Evolutionary conservation across 139 green algal species (phyloP), one percentile per base, ranked within the genome.

Genomic region (Penium margaritaceum): DNA sequence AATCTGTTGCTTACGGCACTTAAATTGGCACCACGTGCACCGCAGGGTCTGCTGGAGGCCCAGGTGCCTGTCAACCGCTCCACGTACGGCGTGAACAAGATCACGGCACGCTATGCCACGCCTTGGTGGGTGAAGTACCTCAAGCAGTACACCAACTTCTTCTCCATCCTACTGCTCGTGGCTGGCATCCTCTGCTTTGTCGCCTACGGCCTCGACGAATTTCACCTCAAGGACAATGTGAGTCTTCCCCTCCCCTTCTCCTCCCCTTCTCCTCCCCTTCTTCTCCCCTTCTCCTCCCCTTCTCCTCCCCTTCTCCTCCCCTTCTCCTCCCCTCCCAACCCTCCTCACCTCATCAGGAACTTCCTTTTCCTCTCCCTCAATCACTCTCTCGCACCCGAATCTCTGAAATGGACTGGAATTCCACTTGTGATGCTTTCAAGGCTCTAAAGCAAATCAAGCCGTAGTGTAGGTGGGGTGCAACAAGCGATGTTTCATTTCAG

Each of bases 111-210:
- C 1, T 57, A 73, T 15, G 39, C 75, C 24, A 88, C 69, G 55
- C 80, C 85, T 7, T 83, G 55, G 83, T 89, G 78, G 75, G 72
- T 89, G 44, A 86, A 87, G 63, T 89, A 88, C 67, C 70, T 90
- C 55, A 62, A 74, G 74, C 85, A 86, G 68, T 90, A 85, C 61
- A 68, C 81, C 35, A 84, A 87, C 79, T 78, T 88, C 38, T 89
- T 89, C 74, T 75, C 84, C 39, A 36, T 87, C 24, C 67, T 90
- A n/a, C 73, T 90, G 14, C 27, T 91, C 6, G 85, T 76, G 39
- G 82, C 77, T 36, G 67, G 61, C 62, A 73, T 75, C 3, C 47
- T 86, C 21, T 86, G 80, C 67, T 82, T 85, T 67, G 77, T 85
- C 63, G 78, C 32, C 41, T 92, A 86, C 58, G 80, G 73, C 68